Conservation (phyloP, 768 basidiomycete species). For the Suillus fuscotomentosus region DNA sequence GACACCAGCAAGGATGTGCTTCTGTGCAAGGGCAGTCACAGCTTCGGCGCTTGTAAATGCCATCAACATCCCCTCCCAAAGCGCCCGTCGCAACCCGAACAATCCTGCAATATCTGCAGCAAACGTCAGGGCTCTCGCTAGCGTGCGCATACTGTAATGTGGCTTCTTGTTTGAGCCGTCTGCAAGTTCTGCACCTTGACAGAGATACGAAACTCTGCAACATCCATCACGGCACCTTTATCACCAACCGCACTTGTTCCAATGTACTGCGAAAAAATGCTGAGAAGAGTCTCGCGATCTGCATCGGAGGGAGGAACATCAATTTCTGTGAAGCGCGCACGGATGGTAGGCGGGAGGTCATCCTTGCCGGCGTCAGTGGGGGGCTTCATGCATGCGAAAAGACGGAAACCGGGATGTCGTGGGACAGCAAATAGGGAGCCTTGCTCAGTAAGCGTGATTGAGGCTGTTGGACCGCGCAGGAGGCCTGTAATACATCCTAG, state of each 20-base stretch:
- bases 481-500: conserved; percentile 88
- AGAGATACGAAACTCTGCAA: conserved; percentile 85
- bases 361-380: conserved; percentile 99
- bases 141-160: conserved; percentile 96
- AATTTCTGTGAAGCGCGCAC: conserved; percentile 91
- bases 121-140: conserved; percentile 88
- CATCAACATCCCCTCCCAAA: conserved; percentile 98
- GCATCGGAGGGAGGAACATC: conserved; percentile 94
- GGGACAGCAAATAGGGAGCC: conserved; percentile 87
- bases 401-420: conserved; percentile 91
- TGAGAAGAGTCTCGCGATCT: conserved; percentile 85
- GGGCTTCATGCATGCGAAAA: conserved; percentile 99
- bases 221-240: conserved; percentile 82
- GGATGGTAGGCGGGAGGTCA: conserved; percentile 88
- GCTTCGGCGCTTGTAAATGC: conserved; percentile 83
- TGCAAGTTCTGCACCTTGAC: conserved; percentile 82
- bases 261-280: conserved; percentile 88
- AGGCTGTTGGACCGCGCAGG: conserved; percentile 80
- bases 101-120: conserved; percentile 75
- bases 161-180: conserved; percentile 93
- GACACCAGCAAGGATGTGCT: conserved; percentile 75
- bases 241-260: conserved; percentile 81
- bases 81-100: conserved; percentile 79
- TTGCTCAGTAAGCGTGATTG: conserved; percentile 91
- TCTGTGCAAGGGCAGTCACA: conserved; percentile 69